Evolutionary conservation across 495 filamentous ascomycete genomes (phyloP), one percentile per base, ranked within the genome.

Genomic region (Penicillium antarcticum): DNA sequence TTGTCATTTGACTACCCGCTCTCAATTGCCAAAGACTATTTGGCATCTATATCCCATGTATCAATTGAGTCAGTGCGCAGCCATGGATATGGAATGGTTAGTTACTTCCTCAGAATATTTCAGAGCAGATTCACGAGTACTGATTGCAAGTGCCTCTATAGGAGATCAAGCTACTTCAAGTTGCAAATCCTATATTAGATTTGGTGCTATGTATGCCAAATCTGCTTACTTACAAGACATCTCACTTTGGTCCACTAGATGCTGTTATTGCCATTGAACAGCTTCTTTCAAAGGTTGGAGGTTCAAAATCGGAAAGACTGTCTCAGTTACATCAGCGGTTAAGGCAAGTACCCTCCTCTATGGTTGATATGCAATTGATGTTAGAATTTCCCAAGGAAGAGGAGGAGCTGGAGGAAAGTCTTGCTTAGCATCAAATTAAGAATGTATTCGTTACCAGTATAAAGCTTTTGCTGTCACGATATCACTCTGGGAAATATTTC

Each of bases 61-160:
- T 49, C 42, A 1, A 45, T 49, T 6, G 42, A 49, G 2, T 58
- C 56, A 6, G 31, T 58, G 16, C 51, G 51, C 10, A 44, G 51
- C 9, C 56, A 58, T 52, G 56, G 51, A 18, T 58, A 58, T 23
- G 52, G 51, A 6, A 58, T 58, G 56, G 56, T 58, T 42, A 41
- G 52, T n/a, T 1, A 4, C 7, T 7, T 7, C 26, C 8, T 10
- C 5, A 7, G 6, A 29, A 7, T 29, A 29, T 4, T 9, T 29
- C 0, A 7, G 5, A 29, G 9, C 1, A 9, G 8, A 29, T 8
- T 23, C 6, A 29, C 26, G 6, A 4, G 6, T 9, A 4, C 26
- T 29, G 8, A 29, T 10, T 29, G 26, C 26, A 29, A 29, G 9
- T 29, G 26, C 6, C 21, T 39, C 2, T 4, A 21, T 16, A 54